These are phyloP conservation scores for Psilocybe tampanensis DNA, from an alignment of 768 basidiomycete species.

Conservation along the genomic window DNA sequence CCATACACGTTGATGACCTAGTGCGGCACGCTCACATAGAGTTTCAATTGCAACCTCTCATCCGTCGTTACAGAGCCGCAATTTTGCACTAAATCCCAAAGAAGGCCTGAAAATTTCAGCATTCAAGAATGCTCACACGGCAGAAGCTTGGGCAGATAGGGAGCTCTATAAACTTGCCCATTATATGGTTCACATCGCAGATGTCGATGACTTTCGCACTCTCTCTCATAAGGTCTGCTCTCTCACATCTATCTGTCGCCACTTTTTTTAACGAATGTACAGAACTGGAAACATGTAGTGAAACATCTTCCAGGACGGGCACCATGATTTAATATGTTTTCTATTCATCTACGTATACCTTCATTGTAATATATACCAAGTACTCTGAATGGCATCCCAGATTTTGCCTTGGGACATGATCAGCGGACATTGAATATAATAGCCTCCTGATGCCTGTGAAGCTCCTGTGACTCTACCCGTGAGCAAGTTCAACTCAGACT, in stretches of 20 bases:
- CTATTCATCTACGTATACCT: background rate
- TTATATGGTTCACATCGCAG: slow-evolving; percentile 69
- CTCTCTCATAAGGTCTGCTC: slow-evolving; percentile 64
- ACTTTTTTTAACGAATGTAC: background rate
- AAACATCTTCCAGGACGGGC: slow-evolving; percentile 37
- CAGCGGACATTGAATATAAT: too few species aligned
- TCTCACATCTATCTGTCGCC: background rate
- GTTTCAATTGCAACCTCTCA: slow-evolving; percentile 2
- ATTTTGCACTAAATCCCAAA: slow-evolving; percentile 85
- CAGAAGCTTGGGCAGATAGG: slow-evolving; percentile 61
- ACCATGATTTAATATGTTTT: background rate
- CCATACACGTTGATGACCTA: slow-evolving; percentile 88
- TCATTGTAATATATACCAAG: background rate
- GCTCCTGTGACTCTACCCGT: background rate
- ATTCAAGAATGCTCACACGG: slow-evolving; percentile 77
- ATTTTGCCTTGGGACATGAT: too few species aligned
- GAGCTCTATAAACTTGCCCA: slow-evolving; percentile 67
- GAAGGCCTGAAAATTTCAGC: slow-evolving; percentile 84
- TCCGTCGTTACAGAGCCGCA: slow-evolving; percentile 56
- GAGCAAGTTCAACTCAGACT: background rate
- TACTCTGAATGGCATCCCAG: too few species aligned
- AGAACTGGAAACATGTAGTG: slow-evolving; percentile 57
- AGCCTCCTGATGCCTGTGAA: background rate
- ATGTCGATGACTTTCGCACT: slow-evolving; percentile 59
- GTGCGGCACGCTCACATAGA: slow-evolving; percentile 34